phyloP scores from a whole-genome alignment of 768 basidiomycete genomes.

The Rhizopogon rudus region DNA sequence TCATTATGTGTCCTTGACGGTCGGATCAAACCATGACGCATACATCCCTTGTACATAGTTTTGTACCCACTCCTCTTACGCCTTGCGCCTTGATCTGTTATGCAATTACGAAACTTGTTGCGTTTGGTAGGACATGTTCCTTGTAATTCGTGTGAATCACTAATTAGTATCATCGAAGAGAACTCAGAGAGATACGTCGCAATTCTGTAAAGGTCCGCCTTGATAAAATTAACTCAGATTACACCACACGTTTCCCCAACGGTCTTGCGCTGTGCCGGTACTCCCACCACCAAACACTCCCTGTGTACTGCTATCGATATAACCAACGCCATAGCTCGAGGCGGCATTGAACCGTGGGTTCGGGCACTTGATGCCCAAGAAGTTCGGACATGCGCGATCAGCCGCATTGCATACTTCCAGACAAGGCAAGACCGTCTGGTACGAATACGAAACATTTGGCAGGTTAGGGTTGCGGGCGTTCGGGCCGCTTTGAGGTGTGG shows the following conservation, averaged over 20 bases:
- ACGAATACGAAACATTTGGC: constrained; percentile 39
- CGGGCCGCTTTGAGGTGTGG: constrained; percentile 35
- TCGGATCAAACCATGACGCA: constrained; percentile 33
- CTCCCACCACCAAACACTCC: constrained; percentile 44
- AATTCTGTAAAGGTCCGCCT: no score
- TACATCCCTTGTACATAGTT: constrained; percentile 33
- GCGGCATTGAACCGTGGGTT: constrained; percentile 53
- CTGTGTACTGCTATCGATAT: constrained; percentile 49
- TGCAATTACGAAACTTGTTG: constrained; percentile 3
- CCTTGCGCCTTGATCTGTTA: neutral
- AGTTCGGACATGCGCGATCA: constrained; percentile 73
- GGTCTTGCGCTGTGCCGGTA: constrained; percentile 55
- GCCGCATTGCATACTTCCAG: constrained; percentile 71
- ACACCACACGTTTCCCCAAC: constrained; percentile 78
- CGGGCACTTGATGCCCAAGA: constrained; percentile 71
- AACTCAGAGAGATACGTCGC: no score
- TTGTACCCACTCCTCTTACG: neutral
- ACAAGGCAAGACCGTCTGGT: constrained; percentile 70
- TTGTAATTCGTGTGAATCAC: no score
- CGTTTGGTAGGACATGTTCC: no score
- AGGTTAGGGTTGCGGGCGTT: constrained; percentile 42
- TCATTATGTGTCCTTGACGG: constrained; percentile 13
- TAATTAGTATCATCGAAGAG: no score
- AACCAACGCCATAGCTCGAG: constrained; percentile 73
- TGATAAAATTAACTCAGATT: constrained; percentile 24